Evolutionary conservation across 1,139 yeast species (phyloP), one percentile per base, ranked within the genome.

Genomic region (Lodderomyces pseudojiufengensis): DNA sequence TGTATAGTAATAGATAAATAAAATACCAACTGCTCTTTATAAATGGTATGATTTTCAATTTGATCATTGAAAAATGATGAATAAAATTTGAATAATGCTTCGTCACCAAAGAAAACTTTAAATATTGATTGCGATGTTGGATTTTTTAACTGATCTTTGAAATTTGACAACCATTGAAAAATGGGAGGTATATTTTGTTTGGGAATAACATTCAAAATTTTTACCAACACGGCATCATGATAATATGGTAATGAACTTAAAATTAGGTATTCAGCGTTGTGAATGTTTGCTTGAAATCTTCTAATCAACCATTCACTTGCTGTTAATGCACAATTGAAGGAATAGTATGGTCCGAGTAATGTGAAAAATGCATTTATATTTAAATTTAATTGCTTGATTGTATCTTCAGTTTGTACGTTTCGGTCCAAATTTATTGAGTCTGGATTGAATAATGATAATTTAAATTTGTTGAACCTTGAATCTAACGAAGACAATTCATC

Each of bases 301-400:
- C 98, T 82, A 18, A 92, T 82, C 27, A 92, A 76, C 98, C 98
- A 92, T 64, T 92, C 99, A 9, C 87, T 70, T 9, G 97, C 94
- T 51, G 81, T 82, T 35, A 87, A 57, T 2, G 96, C 76, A 11
- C 95, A 86, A 22, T 80, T 73, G 36, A 88, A 65, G 44, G 77
- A 75, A 71, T 92, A 79, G 51, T 77, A 73, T 3, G 87, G 86
- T 2, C 95, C 83, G n/a, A 80, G 67, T 46, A 90, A 67, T 36
- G 81, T 70, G 43, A 92, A 64, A 52, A 86, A 92, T 12, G 82
- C 81, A 42, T 77, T 76, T 36, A 92, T 76, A 27, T 92, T 88
- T 41, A 71, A 73, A 55, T 88, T 80, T 41, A 94, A 67, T 45
- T 78, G 78, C n/a, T 70, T 76, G 37, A 82, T 73, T 49, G 84